Conservation (phyloP, 768 basidiomycete species). For the Strobilomyces dryophilus region DNA sequence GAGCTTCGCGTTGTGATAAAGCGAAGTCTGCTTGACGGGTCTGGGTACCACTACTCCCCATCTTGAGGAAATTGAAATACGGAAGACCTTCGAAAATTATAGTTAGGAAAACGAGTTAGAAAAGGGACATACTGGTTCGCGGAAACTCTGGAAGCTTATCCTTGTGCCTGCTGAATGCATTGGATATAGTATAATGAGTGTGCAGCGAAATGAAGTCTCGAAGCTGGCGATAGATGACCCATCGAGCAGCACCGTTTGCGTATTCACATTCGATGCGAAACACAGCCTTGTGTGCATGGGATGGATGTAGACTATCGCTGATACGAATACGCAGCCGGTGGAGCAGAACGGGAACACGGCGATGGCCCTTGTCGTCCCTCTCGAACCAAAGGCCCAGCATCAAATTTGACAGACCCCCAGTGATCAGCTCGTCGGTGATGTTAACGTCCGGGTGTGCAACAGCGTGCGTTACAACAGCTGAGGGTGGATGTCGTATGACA, state of each 20-base stretch:
- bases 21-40: constrained; percentile 73
- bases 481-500: constrained; percentile 37
- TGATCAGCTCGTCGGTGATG: constrained; percentile 78
- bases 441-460: constrained; percentile 55
- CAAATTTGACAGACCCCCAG: constrained; percentile 72
- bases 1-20: constrained; percentile 68
- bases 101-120: not conserved
- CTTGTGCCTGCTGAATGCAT: constrained; percentile 68
- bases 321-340: constrained; percentile 81
- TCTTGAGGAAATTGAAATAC: constrained; percentile 82
- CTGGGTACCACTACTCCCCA: constrained; percentile 49
- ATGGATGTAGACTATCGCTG: constrained; percentile 80
- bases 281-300: constrained; percentile 70
- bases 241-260: constrained; percentile 85
- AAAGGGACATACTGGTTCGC: constrained; percentile 52
- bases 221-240: constrained; percentile 94
- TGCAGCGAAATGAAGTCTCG: constrained; percentile 90
- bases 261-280: constrained; percentile 97
- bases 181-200: constrained; percentile 83
- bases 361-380: constrained; percentile 76
- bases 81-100: constrained; percentile 57
- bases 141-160: constrained; percentile 91
- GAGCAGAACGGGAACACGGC: constrained; percentile 75
- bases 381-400: constrained; percentile 84
- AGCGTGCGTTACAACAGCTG: constrained; percentile 39